Evolutionary conservation across 371 early-diverging fungal species (phyloP).

Genomic region (Apophysomyces sp.): DNA sequence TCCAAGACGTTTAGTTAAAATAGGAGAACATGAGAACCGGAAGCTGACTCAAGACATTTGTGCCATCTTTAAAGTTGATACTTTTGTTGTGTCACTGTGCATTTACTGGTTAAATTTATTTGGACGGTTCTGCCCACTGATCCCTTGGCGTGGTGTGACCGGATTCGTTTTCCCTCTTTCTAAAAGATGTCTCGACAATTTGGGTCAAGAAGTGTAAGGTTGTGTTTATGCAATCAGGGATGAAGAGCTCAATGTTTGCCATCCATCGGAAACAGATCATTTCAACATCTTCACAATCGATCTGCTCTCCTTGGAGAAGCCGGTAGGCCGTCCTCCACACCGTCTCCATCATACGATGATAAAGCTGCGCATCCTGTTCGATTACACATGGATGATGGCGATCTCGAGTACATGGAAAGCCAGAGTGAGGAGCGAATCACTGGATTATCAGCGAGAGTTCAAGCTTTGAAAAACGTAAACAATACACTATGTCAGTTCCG

Average conservation of each 20-base stretch:
- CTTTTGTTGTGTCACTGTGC: too few species aligned
- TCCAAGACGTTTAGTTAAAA: too few species aligned
- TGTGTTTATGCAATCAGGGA: not conserved
- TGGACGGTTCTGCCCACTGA: too few species aligned
- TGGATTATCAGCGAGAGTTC: conserved; percentile 49
- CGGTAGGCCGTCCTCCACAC: conserved; percentile 16
- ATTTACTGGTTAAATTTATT: too few species aligned
- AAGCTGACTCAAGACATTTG: too few species aligned
- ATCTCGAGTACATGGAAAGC: conserved; percentile 47
- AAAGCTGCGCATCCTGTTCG: conserved; percentile 15
- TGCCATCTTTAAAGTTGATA: too few species aligned
- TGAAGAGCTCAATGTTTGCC: not conserved
- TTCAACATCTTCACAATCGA: conserved; percentile 50
- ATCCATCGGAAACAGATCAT: conserved; percentile 23
- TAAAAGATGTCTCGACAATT: conserved; percentile 39
- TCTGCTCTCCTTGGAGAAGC: conserved; percentile 35
- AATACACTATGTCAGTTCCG: not conserved
- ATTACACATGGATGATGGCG: conserved; percentile 43
- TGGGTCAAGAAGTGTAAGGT: conserved; percentile 45
- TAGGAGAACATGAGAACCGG: too few species aligned
- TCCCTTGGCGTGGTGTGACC: not conserved
- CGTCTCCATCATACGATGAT: conserved; percentile 27
- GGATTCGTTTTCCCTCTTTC: not conserved
- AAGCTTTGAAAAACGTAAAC: conserved; percentile 44
- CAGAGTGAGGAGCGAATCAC: conserved; percentile 49